Base-by-base conservation (phyloP, 305 asterid genomes). In the Vinca major region DNA sequence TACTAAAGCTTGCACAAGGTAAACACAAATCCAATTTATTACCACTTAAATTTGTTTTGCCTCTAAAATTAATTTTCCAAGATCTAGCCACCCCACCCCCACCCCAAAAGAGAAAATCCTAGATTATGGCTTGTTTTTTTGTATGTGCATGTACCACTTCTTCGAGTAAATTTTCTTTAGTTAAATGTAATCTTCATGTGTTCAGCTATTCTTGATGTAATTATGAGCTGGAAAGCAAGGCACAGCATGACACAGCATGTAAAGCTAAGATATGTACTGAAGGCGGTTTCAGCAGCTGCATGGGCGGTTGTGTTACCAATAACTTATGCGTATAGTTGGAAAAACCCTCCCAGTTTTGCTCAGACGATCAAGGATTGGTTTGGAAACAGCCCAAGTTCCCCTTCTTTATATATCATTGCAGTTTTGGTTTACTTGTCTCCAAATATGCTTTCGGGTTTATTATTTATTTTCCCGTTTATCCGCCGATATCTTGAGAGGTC, bases 271-370 rank as follows among this genome's bases (percentile, higher is more conserved):
- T 93, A 88, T 82, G 68, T 90, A 13, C 70, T 90, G 33, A 93
- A 93, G 83, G 87, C 81, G 71, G 78, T 85, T 67, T 82, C 92
- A 69, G 96, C 94, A 45, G 93, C 95, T 47, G 84, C 84, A 57
- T 93, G 98, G 98, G 90, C 85, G 74, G 75, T 93, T 68, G 85
- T 93, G 71, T 80, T 93, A 83, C 91, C 96, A 40, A 95, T 93
- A 71, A 88, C 98, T 71, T 93, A 90, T 74, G 98, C 97, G 50
- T 93, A 78, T 79, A 90, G 97, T 77, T 90, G 95, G 97, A 75
- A 82, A 70, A 80, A 86, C 76, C 79, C 96, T 73, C 65, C 95
- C 72, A 95, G 89, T 65, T 78, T 93, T 76, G 89, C 89, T 16
- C 90, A 80, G 78, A 84, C 97, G 19, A 88, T 91, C 70, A 89